Conservation (phyloP, 805 yeast species). For the Ogataea neopini region DNA sequence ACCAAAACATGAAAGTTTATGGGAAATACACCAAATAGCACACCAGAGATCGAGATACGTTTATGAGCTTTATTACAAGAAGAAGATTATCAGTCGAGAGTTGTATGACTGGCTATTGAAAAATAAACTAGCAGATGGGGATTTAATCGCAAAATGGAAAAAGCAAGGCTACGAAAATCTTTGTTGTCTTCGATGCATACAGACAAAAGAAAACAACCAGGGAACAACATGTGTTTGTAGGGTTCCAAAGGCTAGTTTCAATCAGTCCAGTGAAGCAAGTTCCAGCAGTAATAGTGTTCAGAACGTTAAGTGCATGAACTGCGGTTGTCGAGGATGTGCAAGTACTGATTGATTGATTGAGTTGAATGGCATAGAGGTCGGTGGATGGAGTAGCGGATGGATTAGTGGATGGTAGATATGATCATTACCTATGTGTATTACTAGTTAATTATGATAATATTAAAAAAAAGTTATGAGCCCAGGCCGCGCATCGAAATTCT, state of each 20-base stretch:
- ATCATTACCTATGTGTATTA: not conserved
- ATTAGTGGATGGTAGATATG: no score
- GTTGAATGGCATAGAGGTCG: no score
- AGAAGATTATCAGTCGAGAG: constrained; percentile 64
- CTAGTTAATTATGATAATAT: not conserved
- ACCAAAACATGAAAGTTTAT: constrained; percentile 57
- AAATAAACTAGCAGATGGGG: constrained; percentile 65
- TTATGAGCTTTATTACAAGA: constrained; percentile 69
- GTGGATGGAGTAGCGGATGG: no score
- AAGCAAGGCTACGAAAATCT: constrained; percentile 75
- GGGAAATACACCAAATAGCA: constrained; percentile 70
- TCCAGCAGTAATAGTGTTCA: constrained; percentile 28
- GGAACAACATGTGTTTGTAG: constrained; percentile 80
- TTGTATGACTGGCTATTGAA: constrained; percentile 73
- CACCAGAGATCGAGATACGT: constrained; percentile 78
- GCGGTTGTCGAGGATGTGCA: constrained; percentile 87
- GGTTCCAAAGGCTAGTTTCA: constrained; percentile 65
- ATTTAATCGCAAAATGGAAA: constrained; percentile 69
- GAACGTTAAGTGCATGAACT: constrained; percentile 62
- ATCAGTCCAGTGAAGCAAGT: constrained; percentile 24
- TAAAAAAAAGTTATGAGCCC: constrained; percentile 4
- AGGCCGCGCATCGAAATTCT: constrained; percentile 1
- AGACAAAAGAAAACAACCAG: constrained; percentile 59
- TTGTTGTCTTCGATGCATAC: constrained; percentile 82
- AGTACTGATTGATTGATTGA: constrained; percentile 67